phyloP scores from a whole-genome alignment of 2,329 filamentous ascomycete species.

The Truncatella angustata region DNA sequence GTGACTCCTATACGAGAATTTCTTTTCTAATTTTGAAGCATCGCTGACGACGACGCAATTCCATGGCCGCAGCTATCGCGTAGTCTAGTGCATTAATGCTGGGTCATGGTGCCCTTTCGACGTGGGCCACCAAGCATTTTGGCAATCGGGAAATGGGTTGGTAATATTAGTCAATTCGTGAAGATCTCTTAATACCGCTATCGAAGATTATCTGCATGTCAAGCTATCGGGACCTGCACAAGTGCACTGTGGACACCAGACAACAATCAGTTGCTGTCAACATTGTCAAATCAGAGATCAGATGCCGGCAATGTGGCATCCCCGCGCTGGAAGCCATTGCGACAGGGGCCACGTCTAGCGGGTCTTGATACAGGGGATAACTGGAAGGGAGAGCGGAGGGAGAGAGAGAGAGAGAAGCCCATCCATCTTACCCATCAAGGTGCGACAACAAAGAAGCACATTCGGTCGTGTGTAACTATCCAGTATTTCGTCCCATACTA shows the following conservation, averaged over 20 bases:
- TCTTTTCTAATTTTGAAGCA: too few species aligned
- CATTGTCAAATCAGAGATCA: neutral
- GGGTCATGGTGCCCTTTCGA: too few species aligned
- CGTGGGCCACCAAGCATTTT: too few species aligned
- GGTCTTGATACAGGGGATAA: neutral
- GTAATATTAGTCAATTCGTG: neutral
- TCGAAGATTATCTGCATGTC: neutral
- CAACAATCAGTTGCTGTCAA: too few species aligned
- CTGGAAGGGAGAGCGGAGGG: neutral
- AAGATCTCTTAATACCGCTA: neutral
- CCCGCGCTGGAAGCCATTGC: neutral
- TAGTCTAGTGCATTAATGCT: too few species aligned
- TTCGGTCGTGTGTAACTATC: neutral
- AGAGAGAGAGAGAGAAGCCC: too few species aligned
- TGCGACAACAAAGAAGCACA: slow-evolving; percentile 1
- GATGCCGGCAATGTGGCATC: neutral
- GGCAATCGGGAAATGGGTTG: too few species aligned
- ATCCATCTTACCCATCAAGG: too few species aligned
- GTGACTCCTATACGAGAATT: too few species aligned
- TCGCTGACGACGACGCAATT: too few species aligned
- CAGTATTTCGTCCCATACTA: neutral
- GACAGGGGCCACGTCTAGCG: neutral
- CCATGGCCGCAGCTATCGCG: too few species aligned
- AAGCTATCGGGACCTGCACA: neutral
- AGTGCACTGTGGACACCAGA: neutral